Base-by-base conservation (phyloP, 1,139 yeast genomes). In the Nakaseomyces delphensis region DNA sequence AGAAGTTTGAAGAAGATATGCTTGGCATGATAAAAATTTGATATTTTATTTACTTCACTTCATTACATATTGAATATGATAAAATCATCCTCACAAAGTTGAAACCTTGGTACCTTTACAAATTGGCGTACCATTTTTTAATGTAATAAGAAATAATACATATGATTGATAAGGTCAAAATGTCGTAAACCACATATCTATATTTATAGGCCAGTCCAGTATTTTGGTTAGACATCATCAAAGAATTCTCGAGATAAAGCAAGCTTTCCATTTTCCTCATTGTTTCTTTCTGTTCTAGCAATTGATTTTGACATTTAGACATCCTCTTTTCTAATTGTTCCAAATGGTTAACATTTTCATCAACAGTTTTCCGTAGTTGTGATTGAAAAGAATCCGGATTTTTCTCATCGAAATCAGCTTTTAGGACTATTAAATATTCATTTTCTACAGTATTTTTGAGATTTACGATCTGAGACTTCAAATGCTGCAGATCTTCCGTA, bases 211-310 rank as follows among this genome's bases (percentile, higher is more conserved):
- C 41, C n/a, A 52, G 39, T 6, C 48, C 41, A 38, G 46, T 39
- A 7, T 50, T 53, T 20, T 50, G 48, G 31, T 53, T 47, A 9
- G 57, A 46, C 27, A 51, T 49, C 24, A 49, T 41, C 37, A 57
- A 39, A 21, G 55, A 48, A 24, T 53, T 54, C 36, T 55, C 55
- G 24, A 57, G 28, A 19, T 45, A 40, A 7, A 52, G 18, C 4
- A 55, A 39, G 10, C 43, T 44, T 27, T 56, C 60, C 43, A 56
- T 41, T 40, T 50, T 48, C 38, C 84, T 86, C 81, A 76, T 73
- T 57, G 85, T 80, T 37, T 85, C 83, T 65, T 79, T 91, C 18
- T 86, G 95, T 67, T 80, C 85, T 23, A 69, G 77, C 11, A 55
- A 36, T n/a, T 39, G 45, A 1, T 43, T 38, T 24, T 47, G 48